A percentile compares a stretch with the other conserved stretches of the same genome.
Evolutionary conservation across 306 rosid species (phyloP).

Genomic region (Trichosanthes truncata): DNA sequence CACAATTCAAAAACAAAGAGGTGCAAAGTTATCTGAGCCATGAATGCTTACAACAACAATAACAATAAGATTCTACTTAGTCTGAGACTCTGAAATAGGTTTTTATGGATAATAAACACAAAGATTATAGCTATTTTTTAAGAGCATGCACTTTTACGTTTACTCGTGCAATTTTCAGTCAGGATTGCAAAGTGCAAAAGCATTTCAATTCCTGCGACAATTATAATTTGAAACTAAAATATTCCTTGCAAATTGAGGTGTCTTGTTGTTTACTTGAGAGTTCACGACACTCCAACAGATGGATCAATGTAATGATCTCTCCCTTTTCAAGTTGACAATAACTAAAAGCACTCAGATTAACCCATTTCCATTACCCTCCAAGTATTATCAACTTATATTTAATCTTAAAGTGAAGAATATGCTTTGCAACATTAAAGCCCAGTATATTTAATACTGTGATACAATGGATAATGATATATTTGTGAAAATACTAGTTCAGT

Average conservation of each 20-base stretch:
- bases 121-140: not conserved
- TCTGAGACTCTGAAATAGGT: not conserved
- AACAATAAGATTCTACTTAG: not conserved
- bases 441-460: no score
- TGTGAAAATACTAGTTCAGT: no score
- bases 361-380: not conserved
- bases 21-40: not conserved
- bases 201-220: not conserved
- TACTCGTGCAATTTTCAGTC: not conserved
- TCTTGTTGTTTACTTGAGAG: not conserved
- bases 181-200: not conserved
- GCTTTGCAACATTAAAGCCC: no score
- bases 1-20: not conserved
- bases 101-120: not conserved
- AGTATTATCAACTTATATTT: no score
- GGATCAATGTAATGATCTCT: not conserved
- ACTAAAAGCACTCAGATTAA: not conserved
- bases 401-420: no score
- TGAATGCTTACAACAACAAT: not conserved
- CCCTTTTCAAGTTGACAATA: not conserved
- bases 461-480: no score
- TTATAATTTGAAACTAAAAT: not conserved
- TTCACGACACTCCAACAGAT: not conserved
- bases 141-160: not conserved
- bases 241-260: not conserved